Evolutionary conservation across 2,329 filamentous ascomycete species (phyloP).

Genomic region (Aspergillus niger): DNA sequence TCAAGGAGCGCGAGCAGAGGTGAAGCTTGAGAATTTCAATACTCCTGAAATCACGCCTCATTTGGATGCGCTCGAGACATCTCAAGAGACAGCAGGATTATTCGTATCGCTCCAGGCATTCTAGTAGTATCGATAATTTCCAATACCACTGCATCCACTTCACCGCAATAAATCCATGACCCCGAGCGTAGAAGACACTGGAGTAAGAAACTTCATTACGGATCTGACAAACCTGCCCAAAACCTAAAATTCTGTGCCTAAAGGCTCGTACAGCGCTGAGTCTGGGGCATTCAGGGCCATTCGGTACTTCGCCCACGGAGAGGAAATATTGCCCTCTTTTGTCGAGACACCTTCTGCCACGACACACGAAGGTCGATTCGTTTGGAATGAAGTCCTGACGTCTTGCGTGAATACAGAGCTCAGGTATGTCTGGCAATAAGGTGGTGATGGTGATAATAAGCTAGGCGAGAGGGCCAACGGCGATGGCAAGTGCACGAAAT

Average conservation of each 20-base stretch:
- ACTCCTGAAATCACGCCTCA: not conserved
- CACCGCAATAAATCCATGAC: not conserved
- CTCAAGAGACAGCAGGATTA: not conserved
- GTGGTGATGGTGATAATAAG: not conserved
- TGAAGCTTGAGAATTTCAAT: not conserved
- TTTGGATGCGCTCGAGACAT: not conserved
- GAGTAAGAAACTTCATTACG: not conserved
- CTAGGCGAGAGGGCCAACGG: not conserved
- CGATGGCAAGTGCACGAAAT: not conserved
- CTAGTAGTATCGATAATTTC: not conserved
- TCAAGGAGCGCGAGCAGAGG: not conserved
- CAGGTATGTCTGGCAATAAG: not conserved
- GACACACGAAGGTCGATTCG: not conserved
- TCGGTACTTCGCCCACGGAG: not conserved
- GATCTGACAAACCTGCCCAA: not conserved
- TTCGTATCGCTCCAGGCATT: not conserved
- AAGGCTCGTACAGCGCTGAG: not conserved
- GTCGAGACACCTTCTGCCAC: not conserved
- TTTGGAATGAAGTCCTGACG: not conserved
- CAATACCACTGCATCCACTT: not conserved
- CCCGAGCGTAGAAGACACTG: not conserved
- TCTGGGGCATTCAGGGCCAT: not conserved
- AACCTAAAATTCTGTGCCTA: not conserved
- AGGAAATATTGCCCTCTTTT: not conserved
- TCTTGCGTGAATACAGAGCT: not conserved